Conservation (phyloP, 2,329 filamentous ascomycete species). For the Cadophora sp. region DNA sequence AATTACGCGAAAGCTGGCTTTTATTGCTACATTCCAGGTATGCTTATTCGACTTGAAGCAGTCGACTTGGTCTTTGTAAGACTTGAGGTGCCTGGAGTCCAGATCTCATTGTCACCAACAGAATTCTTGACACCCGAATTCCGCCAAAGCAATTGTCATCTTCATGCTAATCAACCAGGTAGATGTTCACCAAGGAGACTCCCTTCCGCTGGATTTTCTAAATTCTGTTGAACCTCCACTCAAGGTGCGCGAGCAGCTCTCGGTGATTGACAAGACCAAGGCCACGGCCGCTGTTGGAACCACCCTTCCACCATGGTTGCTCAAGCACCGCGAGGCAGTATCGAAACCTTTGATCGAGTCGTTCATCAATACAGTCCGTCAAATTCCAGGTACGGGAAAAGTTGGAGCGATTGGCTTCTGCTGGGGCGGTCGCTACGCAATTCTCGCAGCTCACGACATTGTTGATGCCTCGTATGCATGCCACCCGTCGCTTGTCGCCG, state of each 20-base stretch:
- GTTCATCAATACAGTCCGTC: constrained; percentile 49
- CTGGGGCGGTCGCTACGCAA: constrained; percentile 64
- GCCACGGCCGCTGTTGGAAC: constrained; percentile 49
- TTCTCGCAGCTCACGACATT: constrained; percentile 51
- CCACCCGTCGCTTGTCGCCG: constrained; percentile 50
- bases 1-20: constrained; percentile 53
- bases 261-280: constrained; percentile 48
- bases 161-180: not conserved
- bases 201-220: constrained; percentile 48
- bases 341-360: constrained; percentile 50
- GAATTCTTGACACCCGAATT: no score
- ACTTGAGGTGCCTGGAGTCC: no score
- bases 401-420: constrained; percentile 62
- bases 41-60: not conserved
- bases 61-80: no score
- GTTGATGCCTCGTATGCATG: constrained; percentile 48
- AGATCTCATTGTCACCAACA: no score
- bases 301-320: constrained; percentile 51
- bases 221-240: constrained; percentile 51
- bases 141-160: no score
- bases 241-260: constrained; percentile 46
- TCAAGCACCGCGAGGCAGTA: constrained; percentile 51
- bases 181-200: constrained; percentile 52
- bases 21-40: constrained; percentile 51
- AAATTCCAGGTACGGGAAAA: constrained; percentile 48